Evolutionary conservation across 2,329 filamentous ascomycete species (phyloP), one percentile per base, ranked within the genome.

Genomic region (Aspergillus hiratsukae): DNA sequence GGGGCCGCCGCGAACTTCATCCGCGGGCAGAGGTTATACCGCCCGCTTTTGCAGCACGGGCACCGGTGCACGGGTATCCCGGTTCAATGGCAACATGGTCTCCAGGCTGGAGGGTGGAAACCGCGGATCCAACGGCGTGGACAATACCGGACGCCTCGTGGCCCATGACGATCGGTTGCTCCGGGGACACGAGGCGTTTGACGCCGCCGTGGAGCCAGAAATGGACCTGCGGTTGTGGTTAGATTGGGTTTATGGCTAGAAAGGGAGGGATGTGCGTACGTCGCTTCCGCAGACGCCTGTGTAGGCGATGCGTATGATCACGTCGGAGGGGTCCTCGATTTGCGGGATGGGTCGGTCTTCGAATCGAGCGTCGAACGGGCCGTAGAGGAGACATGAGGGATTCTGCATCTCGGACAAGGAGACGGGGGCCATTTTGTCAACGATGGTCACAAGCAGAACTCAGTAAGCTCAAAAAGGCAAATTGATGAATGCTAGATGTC

Each of bases 241-340:
- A 49, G 8, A 14, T 52, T 31, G 14, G 17, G 25, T 53, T 25
- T 45, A 23, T 45, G 9, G 28, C n/a, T 9, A 3, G 25, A n/a
- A 23, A 19, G 21, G 41, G 9, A 35, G 31, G 14, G 14, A 9
- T n/a, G 19, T 35, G 31, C 61, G 28, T 59, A 71, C 71, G 62
- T 75, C 73, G 53, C 72, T 75, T 23, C 75, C 76, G 58, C 76
- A 78, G n/a, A 79, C 74, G 3, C 76, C 77, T 0, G 76, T 68
- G 40, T 72, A 78, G 3, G 72, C 70, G 41, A 80, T 75, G n/a
- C 73, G 72, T 8, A 79, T 66, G 27, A 79, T 68, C 19, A 78
- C 73, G 59, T 78, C 76, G 54, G 74, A 64, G 0, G 70, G 66
- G 11, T 74, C 64, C 7, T 66, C 55, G 4, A 77, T 64, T 3